These are phyloP conservation scores for Tolypocladium inflatum DNA, from an alignment of 2,329 filamentous ascomycete genomes.

Conservation along the genomic window DNA sequence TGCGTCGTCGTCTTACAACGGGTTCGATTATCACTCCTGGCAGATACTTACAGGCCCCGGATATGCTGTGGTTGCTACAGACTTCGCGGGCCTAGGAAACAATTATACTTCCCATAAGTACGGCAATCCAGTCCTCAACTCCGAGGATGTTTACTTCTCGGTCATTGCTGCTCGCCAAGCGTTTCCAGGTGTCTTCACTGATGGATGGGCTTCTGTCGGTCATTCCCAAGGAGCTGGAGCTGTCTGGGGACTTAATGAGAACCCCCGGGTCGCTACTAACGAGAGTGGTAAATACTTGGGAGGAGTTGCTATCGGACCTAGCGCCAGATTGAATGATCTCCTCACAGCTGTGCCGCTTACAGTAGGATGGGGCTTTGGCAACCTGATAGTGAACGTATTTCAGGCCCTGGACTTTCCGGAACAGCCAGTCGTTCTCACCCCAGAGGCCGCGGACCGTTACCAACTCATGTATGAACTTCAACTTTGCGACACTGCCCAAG, in stretches of 20 bases:
- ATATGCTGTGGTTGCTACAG: conserved; percentile 10
- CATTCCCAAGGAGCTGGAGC: conserved; percentile 12
- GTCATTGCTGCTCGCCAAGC: conserved; percentile 2
- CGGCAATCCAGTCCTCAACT: conserved; percentile 5
- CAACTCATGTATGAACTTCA: too few relatives aligned
- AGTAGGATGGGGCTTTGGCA: too few relatives aligned
- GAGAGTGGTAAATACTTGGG: conserved; percentile 4
- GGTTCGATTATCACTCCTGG: conserved; percentile 7
- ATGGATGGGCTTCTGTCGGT: conserved; percentile 6
- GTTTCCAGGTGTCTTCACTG: conserved; percentile 2
- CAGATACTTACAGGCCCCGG: conserved; percentile 2
- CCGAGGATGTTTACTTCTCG: conserved; percentile 8
- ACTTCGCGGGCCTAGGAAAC: conserved; percentile 12
- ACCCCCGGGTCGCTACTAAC: conserved; percentile 3
- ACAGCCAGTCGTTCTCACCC: too few relatives aligned
- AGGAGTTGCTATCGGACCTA: conserved; percentile 8
- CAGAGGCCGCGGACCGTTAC: too few relatives aligned
- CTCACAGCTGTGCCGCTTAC: too few relatives aligned
- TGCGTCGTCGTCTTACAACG: conserved; percentile 1
- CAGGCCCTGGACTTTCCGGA: too few relatives aligned
- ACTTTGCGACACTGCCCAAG: too few relatives aligned
- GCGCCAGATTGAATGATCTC: not conserved
- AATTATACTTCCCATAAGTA: conserved; percentile 11
- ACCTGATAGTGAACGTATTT: too few relatives aligned
- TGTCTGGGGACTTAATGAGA: conserved; percentile 11